These are phyloP conservation scores for Omphalotus olearius DNA, from an alignment of 1,284 basidiomycete genomes.

Conservation along the genomic window DNA sequence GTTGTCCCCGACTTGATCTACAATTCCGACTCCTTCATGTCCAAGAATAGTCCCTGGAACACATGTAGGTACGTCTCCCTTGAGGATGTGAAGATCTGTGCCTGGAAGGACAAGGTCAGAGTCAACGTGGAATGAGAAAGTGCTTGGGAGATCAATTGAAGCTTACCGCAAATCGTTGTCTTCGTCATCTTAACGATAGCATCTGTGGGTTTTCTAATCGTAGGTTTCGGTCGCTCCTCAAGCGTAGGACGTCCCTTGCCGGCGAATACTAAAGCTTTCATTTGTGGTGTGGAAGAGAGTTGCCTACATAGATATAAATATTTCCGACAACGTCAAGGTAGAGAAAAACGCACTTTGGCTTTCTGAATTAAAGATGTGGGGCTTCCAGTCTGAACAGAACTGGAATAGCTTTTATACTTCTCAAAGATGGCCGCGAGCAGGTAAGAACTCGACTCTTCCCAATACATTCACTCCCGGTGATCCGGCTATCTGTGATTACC, in stretches of 20 bases:
- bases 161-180: constrained; percentile 1
- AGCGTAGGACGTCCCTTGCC: not conserved
- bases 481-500: no score
- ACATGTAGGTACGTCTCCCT: constrained; percentile 23
- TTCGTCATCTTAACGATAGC: not conserved
- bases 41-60: constrained; percentile 25
- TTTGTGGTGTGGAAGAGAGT: not conserved
- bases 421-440: no score
- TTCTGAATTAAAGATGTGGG: no score
- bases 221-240: not conserved
- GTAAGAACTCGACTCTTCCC: no score
- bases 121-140: not conserved
- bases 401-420: no score
- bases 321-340: no score
- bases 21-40: constrained; percentile 30
- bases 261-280: not conserved
- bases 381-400: no score
- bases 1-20: constrained; percentile 23
- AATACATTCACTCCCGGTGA: no score
- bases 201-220: not conserved
- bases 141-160: not conserved
- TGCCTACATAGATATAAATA: not conserved
- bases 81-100: constrained; percentile 26
- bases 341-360: no score
- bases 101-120: constrained; percentile 9